phyloP scores from a whole-genome alignment of 495 filamentous ascomycete species.

The Rusavskia elegans region DNA sequence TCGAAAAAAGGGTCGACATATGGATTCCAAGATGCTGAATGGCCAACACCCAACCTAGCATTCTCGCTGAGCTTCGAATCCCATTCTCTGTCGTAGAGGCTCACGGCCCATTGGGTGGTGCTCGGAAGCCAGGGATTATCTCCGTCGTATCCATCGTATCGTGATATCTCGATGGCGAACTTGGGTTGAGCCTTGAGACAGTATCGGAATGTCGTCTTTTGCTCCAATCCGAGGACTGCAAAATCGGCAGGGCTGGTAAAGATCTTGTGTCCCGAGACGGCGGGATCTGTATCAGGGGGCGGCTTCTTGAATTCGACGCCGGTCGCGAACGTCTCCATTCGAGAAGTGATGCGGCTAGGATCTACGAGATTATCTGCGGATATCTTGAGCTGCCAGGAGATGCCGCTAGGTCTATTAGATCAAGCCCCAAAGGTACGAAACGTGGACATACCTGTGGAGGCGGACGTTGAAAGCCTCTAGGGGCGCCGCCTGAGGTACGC shows the following conservation, averaged over 20 bases:
- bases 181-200: slow-evolving; percentile 25
- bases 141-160: slow-evolving; percentile 35
- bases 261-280: slow-evolving; percentile 3
- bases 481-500: neutral
- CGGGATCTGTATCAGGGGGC: neutral
- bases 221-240: slow-evolving; percentile 21
- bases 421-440: neutral
- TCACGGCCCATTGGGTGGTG: slow-evolving; percentile 25
- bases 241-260: slow-evolving; percentile 4
- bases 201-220: slow-evolving; percentile 35
- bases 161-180: slow-evolving; percentile 38
- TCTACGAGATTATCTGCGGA: slow-evolving; percentile 17
- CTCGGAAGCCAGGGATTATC: neutral
- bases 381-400: slow-evolving; percentile 26
- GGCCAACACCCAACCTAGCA: slow-evolving; percentile 16
- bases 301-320: slow-evolving; percentile 4
- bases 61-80: slow-evolving; percentile 23
- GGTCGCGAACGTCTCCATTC: slow-evolving; percentile 12
- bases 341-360: slow-evolving; percentile 9
- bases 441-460: slow-evolving; percentile 4
- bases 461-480: slow-evolving; percentile 5
- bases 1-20: slow-evolving; percentile 29
- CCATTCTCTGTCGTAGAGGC: slow-evolving; percentile 36
- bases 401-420: slow-evolving; percentile 9
- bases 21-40: slow-evolving; percentile 23